Conservation (phyloP, 495 filamentous ascomycete genomes). For the Elaphomyces granulatus region DNA sequence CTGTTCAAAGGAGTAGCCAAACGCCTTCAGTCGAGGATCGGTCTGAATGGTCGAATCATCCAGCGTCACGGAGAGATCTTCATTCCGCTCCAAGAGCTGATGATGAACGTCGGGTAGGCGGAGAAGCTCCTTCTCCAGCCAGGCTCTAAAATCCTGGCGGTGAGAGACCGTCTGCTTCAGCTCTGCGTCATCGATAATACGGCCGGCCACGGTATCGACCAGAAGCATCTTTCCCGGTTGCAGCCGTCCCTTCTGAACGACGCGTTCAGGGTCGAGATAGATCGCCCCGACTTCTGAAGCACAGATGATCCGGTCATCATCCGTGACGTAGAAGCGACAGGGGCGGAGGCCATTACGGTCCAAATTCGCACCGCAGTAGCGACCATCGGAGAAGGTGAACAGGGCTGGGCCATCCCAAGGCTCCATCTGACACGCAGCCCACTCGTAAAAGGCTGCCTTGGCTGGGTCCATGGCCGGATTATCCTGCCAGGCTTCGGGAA, state of each 20-base stretch:
- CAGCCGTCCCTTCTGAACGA: conserved; percentile 89
- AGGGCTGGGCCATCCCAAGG: conserved; percentile 97
- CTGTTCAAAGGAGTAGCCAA: conserved; percentile 95
- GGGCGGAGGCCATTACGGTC: conserved; percentile 95
- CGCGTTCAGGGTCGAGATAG: conserved; percentile 72
- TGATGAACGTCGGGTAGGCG: conserved; percentile 62
- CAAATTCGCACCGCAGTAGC: conserved; percentile 97
- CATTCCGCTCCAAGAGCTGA: conserved; percentile 39
- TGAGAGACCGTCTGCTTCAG: conserved; percentile 79
- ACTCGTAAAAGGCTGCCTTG: conserved; percentile 98
- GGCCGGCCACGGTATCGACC: conserved; percentile 87
- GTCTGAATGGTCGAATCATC: conserved; percentile 66
- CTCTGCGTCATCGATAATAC: conserved; percentile 91
- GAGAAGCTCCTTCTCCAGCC: conserved; percentile 80
- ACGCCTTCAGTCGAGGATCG: conserved; percentile 72
- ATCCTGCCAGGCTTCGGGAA: conserved; percentile 97
- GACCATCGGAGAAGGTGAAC: conserved; percentile 95
- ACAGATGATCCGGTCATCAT: conserved; percentile 97
- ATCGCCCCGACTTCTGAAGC: conserved; percentile 97
- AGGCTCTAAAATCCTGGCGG: conserved; percentile 73
- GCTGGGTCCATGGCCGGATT: conserved; percentile 83
- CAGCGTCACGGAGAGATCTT: conserved; percentile 50
- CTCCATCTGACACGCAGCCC: conserved; percentile 99
- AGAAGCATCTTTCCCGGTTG: conserved; percentile 96
- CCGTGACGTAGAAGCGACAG: conserved; percentile 96